These are phyloP conservation scores for Colletotrichum tanaceti DNA, from an alignment of 2,329 filamentous ascomycete species.

Conservation along the genomic window DNA sequence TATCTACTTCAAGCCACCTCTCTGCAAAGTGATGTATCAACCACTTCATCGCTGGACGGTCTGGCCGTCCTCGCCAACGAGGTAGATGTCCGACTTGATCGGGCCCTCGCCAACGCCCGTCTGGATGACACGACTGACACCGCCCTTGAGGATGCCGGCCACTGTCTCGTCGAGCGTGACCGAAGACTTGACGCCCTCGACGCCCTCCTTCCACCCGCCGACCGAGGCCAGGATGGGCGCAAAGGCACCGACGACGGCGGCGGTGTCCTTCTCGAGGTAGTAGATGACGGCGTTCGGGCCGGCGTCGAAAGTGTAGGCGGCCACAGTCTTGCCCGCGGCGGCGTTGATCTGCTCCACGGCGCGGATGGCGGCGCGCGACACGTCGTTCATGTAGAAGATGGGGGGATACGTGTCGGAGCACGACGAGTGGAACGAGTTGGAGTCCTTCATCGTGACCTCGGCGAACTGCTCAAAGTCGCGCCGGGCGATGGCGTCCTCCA, in stretches of 20 bases:
- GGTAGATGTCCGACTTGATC: slow-evolving; percentile 78
- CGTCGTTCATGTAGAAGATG: slow-evolving; percentile 99
- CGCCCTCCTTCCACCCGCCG: slow-evolving; percentile 77
- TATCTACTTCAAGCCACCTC: not conserved
- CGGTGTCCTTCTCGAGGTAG: slow-evolving; percentile 84
- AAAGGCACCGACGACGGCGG: slow-evolving; percentile 80
- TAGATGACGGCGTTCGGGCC: slow-evolving; percentile 98
- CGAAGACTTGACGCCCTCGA: slow-evolving; percentile 63
- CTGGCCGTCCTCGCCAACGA: slow-evolving; percentile 76
- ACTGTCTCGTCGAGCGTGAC: slow-evolving; percentile 74
- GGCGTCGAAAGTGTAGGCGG: slow-evolving; percentile 97
- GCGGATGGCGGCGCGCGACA: slow-evolving; percentile 85
- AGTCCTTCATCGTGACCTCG: slow-evolving; percentile 94
- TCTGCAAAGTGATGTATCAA: not conserved
- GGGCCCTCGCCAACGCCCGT: slow-evolving; percentile 94
- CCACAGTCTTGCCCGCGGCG: slow-evolving; percentile 80
- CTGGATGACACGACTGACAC: slow-evolving; percentile 89
- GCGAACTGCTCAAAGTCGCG: slow-evolving; percentile 89
- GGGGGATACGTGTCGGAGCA: slow-evolving; percentile 96
- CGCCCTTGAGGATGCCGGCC: slow-evolving; percentile 75
- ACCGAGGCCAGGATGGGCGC: slow-evolving; percentile 72
- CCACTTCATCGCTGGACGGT: slow-evolving; percentile 49
- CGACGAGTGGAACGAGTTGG: slow-evolving; percentile 95
- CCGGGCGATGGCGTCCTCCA: slow-evolving; percentile 83
- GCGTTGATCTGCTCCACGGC: slow-evolving; percentile 91